These are phyloP conservation scores for Talaromyces sp. DNA, from an alignment of 2,329 filamentous ascomycete genomes.

Conservation along the genomic window DNA sequence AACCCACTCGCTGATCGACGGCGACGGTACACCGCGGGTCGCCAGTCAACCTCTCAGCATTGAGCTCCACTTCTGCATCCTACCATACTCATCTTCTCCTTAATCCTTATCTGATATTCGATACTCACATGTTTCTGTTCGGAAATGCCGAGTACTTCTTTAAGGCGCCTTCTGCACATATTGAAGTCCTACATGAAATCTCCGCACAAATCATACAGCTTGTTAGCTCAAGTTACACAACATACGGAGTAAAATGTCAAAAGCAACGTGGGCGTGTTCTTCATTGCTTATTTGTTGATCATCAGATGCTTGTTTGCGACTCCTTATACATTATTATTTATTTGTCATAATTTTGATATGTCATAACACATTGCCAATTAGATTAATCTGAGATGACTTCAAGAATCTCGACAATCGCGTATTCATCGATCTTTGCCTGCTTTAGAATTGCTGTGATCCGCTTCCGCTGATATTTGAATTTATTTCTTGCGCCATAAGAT, in stretches of 20 bases:
- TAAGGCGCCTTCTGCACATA: not conserved
- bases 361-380: not conserved
- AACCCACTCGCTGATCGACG: not conserved
- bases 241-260: not conserved
- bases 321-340: not conserved
- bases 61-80: not conserved
- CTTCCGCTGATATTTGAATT: not conserved
- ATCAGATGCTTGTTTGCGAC: not conserved
- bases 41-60: not conserved
- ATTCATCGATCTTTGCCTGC: not conserved
- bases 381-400: not conserved
- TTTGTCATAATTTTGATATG: not conserved
- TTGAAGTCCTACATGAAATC: not conserved
- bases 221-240: not conserved
- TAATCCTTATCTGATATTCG: not conserved
- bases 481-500: not conserved
- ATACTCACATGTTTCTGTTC: not conserved
- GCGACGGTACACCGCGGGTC: not conserved
- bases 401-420: not conserved
- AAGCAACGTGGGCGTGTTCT: not conserved
- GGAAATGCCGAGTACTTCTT: not conserved
- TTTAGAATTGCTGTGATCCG: not conserved
- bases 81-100: not conserved
- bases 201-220: not conserved
- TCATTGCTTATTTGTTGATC: not conserved